Percentiles rank a stretch among this genome's conserved stretches.
Conservation (phyloP, 768 basidiomycete genomes). For the Chalciporus pseudorubinellus region DNA sequence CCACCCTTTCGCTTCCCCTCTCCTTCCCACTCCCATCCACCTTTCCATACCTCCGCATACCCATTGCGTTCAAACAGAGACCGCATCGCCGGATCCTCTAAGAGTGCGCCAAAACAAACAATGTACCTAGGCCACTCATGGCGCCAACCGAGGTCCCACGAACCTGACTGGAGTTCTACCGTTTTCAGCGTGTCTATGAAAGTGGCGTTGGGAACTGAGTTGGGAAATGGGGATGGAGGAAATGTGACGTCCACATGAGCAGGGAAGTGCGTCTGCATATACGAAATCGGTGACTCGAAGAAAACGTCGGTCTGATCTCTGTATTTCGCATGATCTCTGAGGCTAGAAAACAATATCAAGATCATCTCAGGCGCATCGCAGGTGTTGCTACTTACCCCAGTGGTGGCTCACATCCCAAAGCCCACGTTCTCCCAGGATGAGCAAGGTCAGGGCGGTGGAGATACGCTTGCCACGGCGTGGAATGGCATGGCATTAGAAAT, state of each 20-base stretch:
- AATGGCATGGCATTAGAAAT: conserved; percentile 95
- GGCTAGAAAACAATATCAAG: conserved; percentile 24
- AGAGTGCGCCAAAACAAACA: conserved; percentile 78
- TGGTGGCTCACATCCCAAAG: conserved; percentile 91
- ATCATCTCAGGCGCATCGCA: not conserved
- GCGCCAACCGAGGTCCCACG: conserved; percentile 43
- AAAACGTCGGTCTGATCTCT: conserved; percentile 82
- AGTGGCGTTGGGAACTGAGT: conserved; percentile 45
- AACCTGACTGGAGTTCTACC: conserved; percentile 28
- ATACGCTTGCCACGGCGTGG: conserved; percentile 88
- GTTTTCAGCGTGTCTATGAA: conserved; percentile 20
- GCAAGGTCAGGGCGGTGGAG: conserved; percentile 71
- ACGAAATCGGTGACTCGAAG: conserved; percentile 65
- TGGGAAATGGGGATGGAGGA: conserved; percentile 58
- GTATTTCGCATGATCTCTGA: conserved; percentile 55
- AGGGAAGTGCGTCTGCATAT: conserved; percentile 71
- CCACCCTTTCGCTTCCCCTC: conserved; percentile 59
- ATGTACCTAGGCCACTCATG: conserved; percentile 84
- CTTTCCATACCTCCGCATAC: conserved; percentile 63
- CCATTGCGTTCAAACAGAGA: conserved; percentile 49
- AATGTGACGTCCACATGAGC: conserved; percentile 55
- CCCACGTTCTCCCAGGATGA: conserved; percentile 61
- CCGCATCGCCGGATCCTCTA: conserved; percentile 50
- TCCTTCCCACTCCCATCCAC: conserved; percentile 76
- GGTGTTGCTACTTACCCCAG: conserved; percentile 54